phyloP scores from a whole-genome alignment of 495 filamentous ascomycete genomes.

The Hypoxylon trugodes region DNA sequence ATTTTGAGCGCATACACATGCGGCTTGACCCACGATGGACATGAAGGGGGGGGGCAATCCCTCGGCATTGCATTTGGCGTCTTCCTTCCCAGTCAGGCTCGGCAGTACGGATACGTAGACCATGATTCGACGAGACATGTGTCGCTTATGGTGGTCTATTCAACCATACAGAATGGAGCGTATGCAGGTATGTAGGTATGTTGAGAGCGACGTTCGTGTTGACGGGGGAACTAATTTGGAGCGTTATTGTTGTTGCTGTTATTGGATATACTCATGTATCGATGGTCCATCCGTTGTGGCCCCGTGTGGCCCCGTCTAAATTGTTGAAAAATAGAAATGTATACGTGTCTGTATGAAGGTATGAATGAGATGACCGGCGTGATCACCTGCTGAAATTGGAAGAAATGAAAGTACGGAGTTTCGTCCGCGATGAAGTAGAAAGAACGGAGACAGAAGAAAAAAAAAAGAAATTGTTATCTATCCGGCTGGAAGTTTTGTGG shows the following conservation, averaged over 20 bases:
- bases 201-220: conserved; percentile 22
- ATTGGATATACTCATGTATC: conserved; percentile 30
- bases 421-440: conserved; percentile 16
- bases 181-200: no score
- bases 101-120: conserved; percentile 31
- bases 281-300: conserved; percentile 33
- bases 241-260: conserved; percentile 26
- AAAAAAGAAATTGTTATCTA: no score
- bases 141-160: conserved; percentile 27
- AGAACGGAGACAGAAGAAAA: background rate
- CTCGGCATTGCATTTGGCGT: conserved; percentile 35
- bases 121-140: conserved; percentile 31
- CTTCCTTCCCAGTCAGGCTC: conserved; percentile 39
- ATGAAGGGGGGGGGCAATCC: conserved; percentile 27
- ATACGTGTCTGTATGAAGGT: conserved; percentile 24
- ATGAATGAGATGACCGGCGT: conserved; percentile 17
- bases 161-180: no score
- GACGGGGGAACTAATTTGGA: conserved; percentile 28
- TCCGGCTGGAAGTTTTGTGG: background rate
- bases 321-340: conserved; percentile 14
- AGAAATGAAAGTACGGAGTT: conserved; percentile 26
- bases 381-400: conserved; percentile 37
- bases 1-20: conserved; percentile 36
- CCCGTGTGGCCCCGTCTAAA: conserved; percentile 21
- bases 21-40: conserved; percentile 26